Percentiles rank a stretch among this genome's conserved stretches.
Conservation (phyloP, 2,329 filamentous ascomycete genomes). For the Xylariaceae sp. region DNA sequence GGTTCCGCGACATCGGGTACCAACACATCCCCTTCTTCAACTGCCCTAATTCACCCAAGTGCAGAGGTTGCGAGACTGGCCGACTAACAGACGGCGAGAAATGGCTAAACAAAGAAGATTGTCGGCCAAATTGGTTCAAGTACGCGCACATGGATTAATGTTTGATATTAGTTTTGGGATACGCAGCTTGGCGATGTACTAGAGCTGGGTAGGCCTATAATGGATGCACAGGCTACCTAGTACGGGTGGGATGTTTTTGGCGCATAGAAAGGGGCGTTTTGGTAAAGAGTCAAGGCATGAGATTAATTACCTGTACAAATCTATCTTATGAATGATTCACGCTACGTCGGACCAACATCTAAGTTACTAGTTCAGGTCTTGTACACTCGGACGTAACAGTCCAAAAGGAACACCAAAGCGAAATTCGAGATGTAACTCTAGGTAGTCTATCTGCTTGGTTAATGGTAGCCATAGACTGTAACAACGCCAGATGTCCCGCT, state of each 20-base stretch:
- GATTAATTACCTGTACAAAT: slow-evolving; percentile 28
- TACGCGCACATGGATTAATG: slow-evolving; percentile 78
- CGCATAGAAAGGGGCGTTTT: slow-evolving; percentile 32
- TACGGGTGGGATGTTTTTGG: slow-evolving; percentile 24
- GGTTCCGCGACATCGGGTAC: slow-evolving; percentile 99
- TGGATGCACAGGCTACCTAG: slow-evolving; percentile 13
- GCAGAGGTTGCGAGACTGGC: slow-evolving; percentile 83
- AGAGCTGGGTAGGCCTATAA: slow-evolving; percentile 23
- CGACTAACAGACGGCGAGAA: slow-evolving; percentile 87
- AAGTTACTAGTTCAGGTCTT: background rate
- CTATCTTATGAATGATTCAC: slow-evolving; percentile 25
- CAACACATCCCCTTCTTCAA: slow-evolving; percentile 99
- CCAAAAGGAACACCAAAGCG: background rate
- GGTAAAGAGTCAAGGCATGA: slow-evolving; percentile 20
- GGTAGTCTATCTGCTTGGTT: slow-evolving; percentile 2
- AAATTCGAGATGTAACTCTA: background rate
- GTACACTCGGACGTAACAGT: slow-evolving; percentile 8
- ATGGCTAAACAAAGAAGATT: slow-evolving; percentile 89
- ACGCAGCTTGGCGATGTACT: slow-evolving; percentile 32
- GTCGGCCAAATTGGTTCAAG: slow-evolving; percentile 96
- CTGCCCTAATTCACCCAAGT: slow-evolving; percentile 96
- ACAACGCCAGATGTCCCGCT: slow-evolving; percentile 69
- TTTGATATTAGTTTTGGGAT: slow-evolving; percentile 14
- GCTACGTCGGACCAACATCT: slow-evolving; percentile 18
- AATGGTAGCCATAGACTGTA: slow-evolving; percentile 62